phyloP scores from a whole-genome alignment of 2,329 filamentous ascomycete genomes.

The Orbilia quercus region DNA sequence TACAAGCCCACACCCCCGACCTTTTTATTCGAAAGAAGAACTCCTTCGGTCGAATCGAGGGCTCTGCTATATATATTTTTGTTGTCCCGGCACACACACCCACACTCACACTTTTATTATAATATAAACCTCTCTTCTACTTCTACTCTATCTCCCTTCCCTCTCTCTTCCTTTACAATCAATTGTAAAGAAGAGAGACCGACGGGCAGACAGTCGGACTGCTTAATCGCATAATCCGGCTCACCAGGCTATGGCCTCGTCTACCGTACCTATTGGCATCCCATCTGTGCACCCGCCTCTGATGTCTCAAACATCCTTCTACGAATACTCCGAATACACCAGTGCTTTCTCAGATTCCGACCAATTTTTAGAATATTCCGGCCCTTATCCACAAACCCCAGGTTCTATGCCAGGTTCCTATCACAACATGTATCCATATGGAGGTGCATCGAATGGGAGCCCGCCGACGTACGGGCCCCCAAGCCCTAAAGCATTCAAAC shows the following conservation, averaged over 20 bases:
- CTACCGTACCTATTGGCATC: slow-evolving; percentile 55
- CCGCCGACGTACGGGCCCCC: slow-evolving; percentile 53
- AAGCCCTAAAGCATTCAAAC: slow-evolving; percentile 52
- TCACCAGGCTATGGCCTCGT: slow-evolving; percentile 55
- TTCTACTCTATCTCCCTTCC: slow-evolving; percentile 2
- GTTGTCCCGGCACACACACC: slow-evolving; percentile 32
- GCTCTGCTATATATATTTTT: slow-evolving; percentile 22
- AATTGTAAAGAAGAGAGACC: slow-evolving; percentile 34
- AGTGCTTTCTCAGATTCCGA: slow-evolving; percentile 47
- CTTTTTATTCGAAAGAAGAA: slow-evolving; percentile 45
- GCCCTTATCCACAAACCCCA: slow-evolving; percentile 50
- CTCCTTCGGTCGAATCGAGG: slow-evolving; percentile 55
- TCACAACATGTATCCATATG: slow-evolving; percentile 56
- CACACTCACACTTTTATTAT: too few relatives aligned
- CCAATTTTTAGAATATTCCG: slow-evolving; percentile 48
- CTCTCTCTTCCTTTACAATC: slow-evolving; percentile 25
- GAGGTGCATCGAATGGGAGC: slow-evolving; percentile 53
- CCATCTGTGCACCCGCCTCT: slow-evolving; percentile 51
- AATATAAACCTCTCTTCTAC: too few relatives aligned
- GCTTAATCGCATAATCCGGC: slow-evolving; percentile 55
- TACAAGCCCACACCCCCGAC: slow-evolving; percentile 26
- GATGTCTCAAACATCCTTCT: slow-evolving; percentile 56
- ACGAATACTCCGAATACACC: slow-evolving; percentile 54
- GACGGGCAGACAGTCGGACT: slow-evolving; percentile 41
- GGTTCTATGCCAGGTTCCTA: slow-evolving; percentile 54